Percentiles rank a stretch among this genome's conserved stretches.
phyloP scores from a whole-genome alignment of 768 basidiomycete species.

The Mycena crocata region DNA sequence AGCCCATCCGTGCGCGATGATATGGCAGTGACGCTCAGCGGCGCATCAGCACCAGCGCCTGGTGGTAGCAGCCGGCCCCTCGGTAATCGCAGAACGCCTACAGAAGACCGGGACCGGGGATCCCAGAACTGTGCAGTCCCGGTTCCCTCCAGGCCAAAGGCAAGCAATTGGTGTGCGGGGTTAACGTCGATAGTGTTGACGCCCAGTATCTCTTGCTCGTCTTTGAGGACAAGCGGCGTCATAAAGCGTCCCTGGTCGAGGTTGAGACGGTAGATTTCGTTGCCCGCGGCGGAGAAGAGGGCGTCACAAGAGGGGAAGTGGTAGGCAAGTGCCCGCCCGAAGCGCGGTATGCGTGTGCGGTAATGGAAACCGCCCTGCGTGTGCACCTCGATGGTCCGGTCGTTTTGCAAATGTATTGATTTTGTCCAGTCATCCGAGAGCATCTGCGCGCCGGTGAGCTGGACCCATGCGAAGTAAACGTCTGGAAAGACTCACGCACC shows the following conservation, averaged over 20 bases:
- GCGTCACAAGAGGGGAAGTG: conserved; percentile 95
- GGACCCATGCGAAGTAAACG: neutral
- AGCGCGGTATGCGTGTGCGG: conserved; percentile 92
- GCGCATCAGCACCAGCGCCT: conserved; percentile 43
- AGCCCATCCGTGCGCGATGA: conserved; percentile 89
- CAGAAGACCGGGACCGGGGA: conserved; percentile 81
- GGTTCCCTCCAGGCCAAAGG: conserved; percentile 89
- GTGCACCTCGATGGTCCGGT: conserved; percentile 94
- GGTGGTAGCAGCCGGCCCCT: conserved; percentile 60
- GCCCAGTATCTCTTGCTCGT: conserved; percentile 72
- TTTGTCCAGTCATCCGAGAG: conserved; percentile 99
- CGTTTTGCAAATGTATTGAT: conserved; percentile 94
- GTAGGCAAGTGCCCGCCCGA: conserved; percentile 92
- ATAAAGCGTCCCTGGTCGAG: conserved; percentile 96
- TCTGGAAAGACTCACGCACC: conserved; percentile 71
- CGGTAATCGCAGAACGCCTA: conserved; percentile 77
- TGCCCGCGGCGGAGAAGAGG: conserved; percentile 84
- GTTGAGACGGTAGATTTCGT: conserved; percentile 93
- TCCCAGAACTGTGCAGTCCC: conserved; percentile 98
- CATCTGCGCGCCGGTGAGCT: conserved; percentile 62
- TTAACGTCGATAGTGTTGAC: conserved; percentile 95
- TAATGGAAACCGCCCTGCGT: conserved; percentile 95
- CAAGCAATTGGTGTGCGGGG: conserved; percentile 89
- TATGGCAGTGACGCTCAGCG: conserved; percentile 83
- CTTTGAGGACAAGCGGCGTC: conserved; percentile 75